Evolutionary conservation across 306 rosid genomes (phyloP).

Genomic region (Acacia acuminata): DNA sequence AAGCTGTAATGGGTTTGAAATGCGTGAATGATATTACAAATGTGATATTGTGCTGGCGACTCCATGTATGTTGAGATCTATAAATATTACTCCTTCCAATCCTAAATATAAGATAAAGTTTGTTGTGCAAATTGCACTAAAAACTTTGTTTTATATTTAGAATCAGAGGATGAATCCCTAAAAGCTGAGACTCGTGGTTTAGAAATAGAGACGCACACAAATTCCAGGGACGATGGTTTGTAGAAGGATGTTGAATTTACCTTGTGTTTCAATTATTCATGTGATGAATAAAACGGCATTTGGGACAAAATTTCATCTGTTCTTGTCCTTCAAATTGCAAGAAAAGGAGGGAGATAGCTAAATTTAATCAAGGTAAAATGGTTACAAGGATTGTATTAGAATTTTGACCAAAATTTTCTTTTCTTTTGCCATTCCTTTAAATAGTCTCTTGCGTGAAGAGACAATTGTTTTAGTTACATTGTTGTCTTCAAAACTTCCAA

Average conservation of each 20-base stretch:
- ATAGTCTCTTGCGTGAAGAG: too few species aligned
- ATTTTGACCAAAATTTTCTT: not conserved
- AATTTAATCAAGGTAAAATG: not conserved
- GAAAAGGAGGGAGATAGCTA: not conserved
- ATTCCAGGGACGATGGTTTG: not conserved
- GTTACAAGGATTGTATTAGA: not conserved
- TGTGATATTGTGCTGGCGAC: not conserved
- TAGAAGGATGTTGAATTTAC: not conserved
- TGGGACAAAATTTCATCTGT: not conserved
- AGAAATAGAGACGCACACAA: not conserved
- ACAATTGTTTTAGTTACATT: not conserved
- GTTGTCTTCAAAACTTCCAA: not conserved
- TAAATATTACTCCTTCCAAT: not conserved
- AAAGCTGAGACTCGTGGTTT: not conserved
- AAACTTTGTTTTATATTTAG: too few species aligned
- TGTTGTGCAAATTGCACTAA: too few species aligned
- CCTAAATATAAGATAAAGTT: too few species aligned
- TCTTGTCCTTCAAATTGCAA: not conserved
- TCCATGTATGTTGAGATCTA: not conserved
- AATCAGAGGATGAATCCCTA: not conserved
- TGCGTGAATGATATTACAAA: not conserved
- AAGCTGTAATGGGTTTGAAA: not conserved
- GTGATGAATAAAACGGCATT: too few species aligned
- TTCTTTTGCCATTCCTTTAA: not conserved
- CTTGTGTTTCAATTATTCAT: too few species aligned